Percentiles rank a stretch among this genome's conserved stretches.
These are phyloP conservation scores for Chrysopogon serrulatus DNA, from an alignment of 176 grass and related monocot genomes.

Conservation along the genomic window DNA sequence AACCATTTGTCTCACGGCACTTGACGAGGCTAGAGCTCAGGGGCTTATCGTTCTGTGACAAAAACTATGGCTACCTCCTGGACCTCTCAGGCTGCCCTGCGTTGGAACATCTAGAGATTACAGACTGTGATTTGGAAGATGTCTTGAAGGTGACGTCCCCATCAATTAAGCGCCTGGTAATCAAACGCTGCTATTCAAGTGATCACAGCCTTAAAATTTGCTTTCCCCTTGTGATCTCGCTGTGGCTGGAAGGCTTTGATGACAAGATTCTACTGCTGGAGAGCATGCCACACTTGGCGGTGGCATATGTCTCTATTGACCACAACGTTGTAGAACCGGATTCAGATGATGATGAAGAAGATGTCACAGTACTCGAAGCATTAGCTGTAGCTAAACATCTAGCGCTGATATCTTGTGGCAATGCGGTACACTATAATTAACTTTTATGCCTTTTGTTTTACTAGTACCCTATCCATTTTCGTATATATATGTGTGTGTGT, in stretches of 20 bases:
- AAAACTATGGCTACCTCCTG: no score
- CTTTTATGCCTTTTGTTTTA: no score
- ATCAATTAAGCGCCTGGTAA: neutral
- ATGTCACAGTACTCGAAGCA: neutral
- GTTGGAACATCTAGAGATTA: no score
- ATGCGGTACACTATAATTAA: neutral
- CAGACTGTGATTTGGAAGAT: no score
- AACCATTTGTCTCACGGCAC: neutral
- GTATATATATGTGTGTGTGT: no score
- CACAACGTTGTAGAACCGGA: no score
- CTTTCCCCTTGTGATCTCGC: neutral
- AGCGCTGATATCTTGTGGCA: neutral
- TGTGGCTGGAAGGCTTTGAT: neutral
- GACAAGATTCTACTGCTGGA: neutral
- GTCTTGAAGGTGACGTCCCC: neutral
- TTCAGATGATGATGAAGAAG: no score
- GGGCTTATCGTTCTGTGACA: no score
- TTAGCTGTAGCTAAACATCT: neutral
- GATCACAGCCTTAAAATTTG: neutral
- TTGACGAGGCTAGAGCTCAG: neutral
- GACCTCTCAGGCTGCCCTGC: no score
- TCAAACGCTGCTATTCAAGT: no score
- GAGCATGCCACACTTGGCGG: neutral
- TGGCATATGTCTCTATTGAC: neutral
- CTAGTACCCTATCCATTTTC: no score